A percentile compares a stretch with the other conserved stretches of the same genome.
Conservation (phyloP, 192 early-diverging fungal species). For the Umbelopsis sp. region DNA sequence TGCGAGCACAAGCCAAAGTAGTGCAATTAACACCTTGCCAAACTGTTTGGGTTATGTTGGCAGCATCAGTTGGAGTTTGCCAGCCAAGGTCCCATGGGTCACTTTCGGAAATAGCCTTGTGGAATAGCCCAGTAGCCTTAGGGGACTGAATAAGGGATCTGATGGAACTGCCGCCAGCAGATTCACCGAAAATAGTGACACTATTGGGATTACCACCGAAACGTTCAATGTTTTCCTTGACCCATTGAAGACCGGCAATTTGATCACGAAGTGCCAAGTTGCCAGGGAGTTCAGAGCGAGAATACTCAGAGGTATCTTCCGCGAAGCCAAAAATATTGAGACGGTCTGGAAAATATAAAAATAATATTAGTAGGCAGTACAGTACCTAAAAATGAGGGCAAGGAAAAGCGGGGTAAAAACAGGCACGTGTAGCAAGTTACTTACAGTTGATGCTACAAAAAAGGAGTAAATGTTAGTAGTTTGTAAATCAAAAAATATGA, state of each 20-base stretch:
- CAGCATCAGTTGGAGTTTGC: neutral
- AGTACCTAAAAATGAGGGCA: too few relatives aligned
- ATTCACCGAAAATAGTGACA: constrained; percentile 41
- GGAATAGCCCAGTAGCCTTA: constrained; percentile 34
- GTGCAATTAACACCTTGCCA: too few relatives aligned
- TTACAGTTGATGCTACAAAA: constrained; percentile 26
- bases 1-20: too few relatives aligned
- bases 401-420: too few relatives aligned
- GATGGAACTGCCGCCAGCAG: constrained; percentile 32
- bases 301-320: neutral
- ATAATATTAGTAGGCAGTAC: too few relatives aligned
- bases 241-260: constrained; percentile 55
- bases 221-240: constrained; percentile 51
- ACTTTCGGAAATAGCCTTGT: constrained; percentile 30
- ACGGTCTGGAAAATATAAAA: too few relatives aligned
- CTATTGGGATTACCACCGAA: constrained; percentile 61
- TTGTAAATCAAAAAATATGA: constrained; percentile 26
- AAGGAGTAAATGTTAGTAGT: constrained; percentile 45
- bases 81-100: neutral
- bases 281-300: neutral
- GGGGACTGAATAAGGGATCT: constrained; percentile 38
- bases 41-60: too few relatives aligned
- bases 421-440: constrained; percentile 46
- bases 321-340: too few relatives aligned
- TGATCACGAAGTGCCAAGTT: constrained; percentile 49